Base-by-base conservation (phyloP, 371 early-diverging fungal genomes). In the Dentiscutata heterogama region DNA sequence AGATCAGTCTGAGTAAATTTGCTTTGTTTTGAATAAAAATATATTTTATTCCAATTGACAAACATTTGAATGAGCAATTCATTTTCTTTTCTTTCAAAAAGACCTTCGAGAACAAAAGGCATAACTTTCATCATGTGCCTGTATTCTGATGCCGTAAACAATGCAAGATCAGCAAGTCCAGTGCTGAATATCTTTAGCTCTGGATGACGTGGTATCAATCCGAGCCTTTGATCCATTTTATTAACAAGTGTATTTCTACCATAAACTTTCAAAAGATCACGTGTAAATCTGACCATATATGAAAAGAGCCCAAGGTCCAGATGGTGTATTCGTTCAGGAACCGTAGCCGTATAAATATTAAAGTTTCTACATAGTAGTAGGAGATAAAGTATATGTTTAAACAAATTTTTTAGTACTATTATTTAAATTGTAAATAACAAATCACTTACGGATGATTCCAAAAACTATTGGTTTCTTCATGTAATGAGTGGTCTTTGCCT, bases 21-120 rank as follows among this genome's bases (percentile, higher is more conserved):
- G 5, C 1, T 11, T 2, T 65, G 7, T 31, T 13, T 65, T 31
- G 20, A 18, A 7, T 31, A 18, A 18, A 1, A 6, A 35, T 65
- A 65, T 13, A 63, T 65, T 31, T 65, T 18, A 31, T 65, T 65
- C 35, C 65, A 65, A 31, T 65, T 65, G 16, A 65, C 5, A 65
- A 18, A 65, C 20, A 65, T 31, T 0, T 29, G 1, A 13, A 20
- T 29, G 13, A 46, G 50, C 2, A 65, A 65, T 20, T 65, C 35
- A 6, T 18, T 65, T 18, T 65, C 6, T 7, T 31, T 5, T 16
- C 5, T 64, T 64, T 0, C 18, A 18, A 65, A 27, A 18, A 65
- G 20, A 18, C 65, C 20, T 18, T 65, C 18, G 11, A 70, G 0
- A 39, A 70, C 50, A 46, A 67, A 67, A 39, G 46, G 13, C 46